Base-by-base conservation (phyloP, 2,329 filamentous ascomycete genomes). In the Arachnomyces sp. region DNA sequence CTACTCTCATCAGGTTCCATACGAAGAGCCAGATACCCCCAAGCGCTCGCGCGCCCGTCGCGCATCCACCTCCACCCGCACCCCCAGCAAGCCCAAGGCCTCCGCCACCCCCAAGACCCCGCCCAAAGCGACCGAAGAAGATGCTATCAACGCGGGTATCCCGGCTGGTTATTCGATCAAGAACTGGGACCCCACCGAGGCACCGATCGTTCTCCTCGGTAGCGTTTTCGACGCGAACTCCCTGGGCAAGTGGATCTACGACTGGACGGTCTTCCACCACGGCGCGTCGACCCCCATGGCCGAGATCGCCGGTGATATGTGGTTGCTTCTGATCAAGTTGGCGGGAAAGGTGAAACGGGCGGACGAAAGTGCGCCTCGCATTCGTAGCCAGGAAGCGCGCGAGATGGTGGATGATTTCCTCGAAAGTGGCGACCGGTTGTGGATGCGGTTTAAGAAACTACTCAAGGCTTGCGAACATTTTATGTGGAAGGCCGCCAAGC, bases 221-320 rank as follows among this genome's bases (percentile, higher is more conserved):
- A 94, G 86, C 58, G 92, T 96, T 42, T 96, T 96, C 58, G 92
- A 96, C 59, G 86, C 90, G 57, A 95, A 96, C 74, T 94, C 87
- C 17, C 75, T 98, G 20, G 92, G 92, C 57, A 95, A 95, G 68
- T 98, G 92, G 92, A 93, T 98, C 58, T 98, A 94, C 66, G 92
- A 96, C 73, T 98, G 92, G 92, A 95, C 92, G 13, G 86, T 95
- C 48, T 94, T 86, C 69, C 81, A 83, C 60, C 81, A 93, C 51
- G 86, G 86, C 29, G 77, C 87, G 11, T 77, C 77, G 31, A 87
- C 84, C 8, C 85, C 88, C 37, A 85, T 95, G 57, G 79, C 88
- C 39, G 88, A 95, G 50, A 81, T 94, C 64, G 89, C 92, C 2
- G 92, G 90, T 51, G 89, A 96, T 56, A 74, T 98, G 40, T 98